Evolutionary conservation across 495 filamentous ascomycete genomes (phyloP).

Genomic region (Darksidea phi): DNA sequence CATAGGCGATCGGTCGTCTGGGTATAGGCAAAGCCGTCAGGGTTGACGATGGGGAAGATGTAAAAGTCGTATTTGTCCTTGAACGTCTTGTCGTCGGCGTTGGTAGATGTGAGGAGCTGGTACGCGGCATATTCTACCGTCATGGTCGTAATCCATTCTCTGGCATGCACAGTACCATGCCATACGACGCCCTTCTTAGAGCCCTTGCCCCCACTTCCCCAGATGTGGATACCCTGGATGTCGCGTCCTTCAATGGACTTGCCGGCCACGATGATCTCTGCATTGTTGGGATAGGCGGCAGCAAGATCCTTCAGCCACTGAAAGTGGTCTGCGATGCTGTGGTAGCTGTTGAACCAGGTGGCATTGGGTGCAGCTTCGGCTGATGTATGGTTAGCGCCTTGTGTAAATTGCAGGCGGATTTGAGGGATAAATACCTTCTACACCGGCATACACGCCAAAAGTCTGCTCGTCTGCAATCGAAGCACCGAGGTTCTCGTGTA

Average conservation of each 20-base stretch:
- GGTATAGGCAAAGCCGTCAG: constrained; percentile 64
- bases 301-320: constrained; percentile 54
- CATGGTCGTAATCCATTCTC: constrained; percentile 63
- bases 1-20: constrained; percentile 60
- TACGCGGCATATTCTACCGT: constrained; percentile 58
- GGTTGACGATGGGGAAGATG: constrained; percentile 62
- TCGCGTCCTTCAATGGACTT: constrained; percentile 51
- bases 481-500: constrained; percentile 50
- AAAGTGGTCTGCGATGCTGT: constrained; percentile 56
- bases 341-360: constrained; percentile 60
- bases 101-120: constrained; percentile 48
- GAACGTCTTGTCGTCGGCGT: constrained; percentile 45
- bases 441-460: constrained; percentile 24
- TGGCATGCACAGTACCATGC: constrained; percentile 62
- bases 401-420: background rate
- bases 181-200: constrained; percentile 59
- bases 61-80: constrained; percentile 64
- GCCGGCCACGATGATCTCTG: constrained; percentile 55
- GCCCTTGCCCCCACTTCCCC: constrained; percentile 53
- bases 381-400: constrained; percentile 20
- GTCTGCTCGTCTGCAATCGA: constrained; percentile 46
- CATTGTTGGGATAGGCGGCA: constrained; percentile 49
- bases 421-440: constrained; percentile 19
- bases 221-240: constrained; percentile 61
- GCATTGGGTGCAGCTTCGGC: constrained; percentile 30